Percentiles rank a stretch among this genome's conserved stretches.
Evolutionary conservation across 2,329 filamentous ascomycete species (phyloP).

Genomic region (Diaporthe vaccinii): DNA sequence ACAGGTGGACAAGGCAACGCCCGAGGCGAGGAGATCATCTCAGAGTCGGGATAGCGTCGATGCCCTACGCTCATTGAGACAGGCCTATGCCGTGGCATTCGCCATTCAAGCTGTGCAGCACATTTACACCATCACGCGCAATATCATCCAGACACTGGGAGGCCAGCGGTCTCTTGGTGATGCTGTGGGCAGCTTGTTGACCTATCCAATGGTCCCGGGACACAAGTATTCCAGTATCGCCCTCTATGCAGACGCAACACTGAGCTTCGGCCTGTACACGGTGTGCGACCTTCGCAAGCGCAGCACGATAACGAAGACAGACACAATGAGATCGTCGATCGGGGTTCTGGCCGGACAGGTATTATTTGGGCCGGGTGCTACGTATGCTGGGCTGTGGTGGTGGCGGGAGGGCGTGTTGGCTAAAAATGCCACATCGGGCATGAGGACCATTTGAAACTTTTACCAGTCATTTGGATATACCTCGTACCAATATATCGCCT

Average conservation of each 20-base stretch:
- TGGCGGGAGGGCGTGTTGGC: constrained; percentile 37
- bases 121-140: neutral
- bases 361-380: constrained; percentile 31
- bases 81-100: constrained; percentile 25
- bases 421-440: neutral
- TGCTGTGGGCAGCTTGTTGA: neutral
- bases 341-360: constrained; percentile 11
- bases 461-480: too few relatives aligned
- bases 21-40: neutral
- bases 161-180: neutral
- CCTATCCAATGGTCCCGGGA: neutral
- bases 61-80: neutral
- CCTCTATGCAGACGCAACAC: constrained; percentile 27
- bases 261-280: constrained; percentile 34
- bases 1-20: neutral
- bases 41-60: neutral
- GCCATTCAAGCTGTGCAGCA: constrained; percentile 30
- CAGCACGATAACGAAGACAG: constrained; percentile 10
- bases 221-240: neutral
- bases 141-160: neutral
- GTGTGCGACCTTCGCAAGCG: constrained; percentile 35
- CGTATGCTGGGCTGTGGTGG: constrained; percentile 36
- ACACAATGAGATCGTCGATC: constrained; percentile 13
- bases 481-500: neutral
- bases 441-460: neutral